Percentiles rank a stretch among this genome's conserved stretches.
These are phyloP conservation scores for Penicillium sp. DNA, from an alignment of 2,329 filamentous ascomycete species.

Conservation along the genomic window DNA sequence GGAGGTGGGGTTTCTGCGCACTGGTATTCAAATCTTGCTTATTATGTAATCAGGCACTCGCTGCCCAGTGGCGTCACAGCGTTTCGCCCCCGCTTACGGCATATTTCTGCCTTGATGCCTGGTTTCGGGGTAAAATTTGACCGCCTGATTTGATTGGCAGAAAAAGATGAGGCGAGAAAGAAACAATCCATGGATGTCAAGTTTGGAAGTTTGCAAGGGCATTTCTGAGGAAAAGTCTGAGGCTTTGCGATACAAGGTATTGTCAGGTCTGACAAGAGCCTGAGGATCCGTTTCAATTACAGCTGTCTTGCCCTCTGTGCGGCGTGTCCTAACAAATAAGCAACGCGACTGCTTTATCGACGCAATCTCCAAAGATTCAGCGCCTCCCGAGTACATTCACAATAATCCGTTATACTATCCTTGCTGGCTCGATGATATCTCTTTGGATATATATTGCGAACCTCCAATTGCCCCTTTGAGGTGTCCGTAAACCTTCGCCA, in stretches of 20 bases:
- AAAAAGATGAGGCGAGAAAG: not conserved
- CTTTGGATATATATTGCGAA: not conserved
- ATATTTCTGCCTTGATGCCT: not conserved
- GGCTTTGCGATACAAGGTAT: not conserved
- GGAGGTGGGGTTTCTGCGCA: constrained; percentile 18
- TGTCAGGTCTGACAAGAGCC: not conserved
- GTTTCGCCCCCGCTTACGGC: constrained; percentile 4
- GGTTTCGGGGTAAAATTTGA: not conserved
- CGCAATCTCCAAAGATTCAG: not conserved
- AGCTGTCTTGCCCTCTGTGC: not conserved
- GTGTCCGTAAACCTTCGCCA: not conserved
- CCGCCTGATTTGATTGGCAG: constrained; percentile 8
- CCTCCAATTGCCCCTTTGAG: not conserved
- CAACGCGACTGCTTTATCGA: not conserved
- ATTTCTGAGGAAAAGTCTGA: not conserved
- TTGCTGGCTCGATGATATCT: not conserved
- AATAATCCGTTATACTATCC: not conserved
- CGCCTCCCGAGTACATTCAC: not conserved
- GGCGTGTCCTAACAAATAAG: not conserved
- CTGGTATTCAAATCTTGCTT: constrained; percentile 18
- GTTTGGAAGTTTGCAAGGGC: not conserved
- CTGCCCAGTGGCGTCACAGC: constrained; percentile 7
- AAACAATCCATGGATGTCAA: not conserved
- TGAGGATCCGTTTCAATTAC: not conserved
- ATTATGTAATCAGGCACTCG: constrained; percentile 24